These are phyloP conservation scores for Cladochytrium replicatum DNA, from an alignment of 192 early-diverging fungal species.

Conservation along the genomic window DNA sequence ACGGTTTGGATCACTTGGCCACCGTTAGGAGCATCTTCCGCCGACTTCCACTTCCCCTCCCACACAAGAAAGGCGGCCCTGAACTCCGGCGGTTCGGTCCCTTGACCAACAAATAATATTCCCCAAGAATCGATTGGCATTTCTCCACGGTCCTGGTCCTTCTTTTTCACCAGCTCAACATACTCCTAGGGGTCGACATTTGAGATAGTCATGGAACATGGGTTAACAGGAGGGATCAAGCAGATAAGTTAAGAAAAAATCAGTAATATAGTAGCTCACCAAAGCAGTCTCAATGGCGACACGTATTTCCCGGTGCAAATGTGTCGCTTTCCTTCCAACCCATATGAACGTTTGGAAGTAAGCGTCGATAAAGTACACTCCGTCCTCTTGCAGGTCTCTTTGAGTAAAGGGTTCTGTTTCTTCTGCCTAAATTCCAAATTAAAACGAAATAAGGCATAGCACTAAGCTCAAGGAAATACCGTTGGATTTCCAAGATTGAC, in stretches of 20 bases:
- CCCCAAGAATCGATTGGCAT: not conserved
- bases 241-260: too few species aligned
- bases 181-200: too few species aligned
- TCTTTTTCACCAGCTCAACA: conserved; percentile 1
- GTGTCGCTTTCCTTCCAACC: conserved; percentile 14
- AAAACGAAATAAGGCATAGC: not conserved
- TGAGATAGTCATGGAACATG: too few species aligned
- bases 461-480: conserved; percentile 6
- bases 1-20: conserved; percentile 8
- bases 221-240: too few species aligned
- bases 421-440: conserved; percentile 9
- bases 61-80: conserved; percentile 20
- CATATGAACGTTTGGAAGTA: conserved; percentile 27
- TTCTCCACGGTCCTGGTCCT: not conserved
- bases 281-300: conserved; percentile 20
- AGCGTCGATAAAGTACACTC: conserved; percentile 25
- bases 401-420: conserved; percentile 20
- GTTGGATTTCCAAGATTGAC: conserved; percentile 24
- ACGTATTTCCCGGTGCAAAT: conserved; percentile 8
- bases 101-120: conserved; percentile 8
- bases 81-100: conserved; percentile 19
- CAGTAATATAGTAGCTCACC: too few species aligned
- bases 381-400: conserved; percentile 9
- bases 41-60: too few species aligned
- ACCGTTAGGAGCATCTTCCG: too few species aligned